Evolutionary conservation across 2,329 filamentous ascomycete species (phyloP), one percentile per base, ranked within the genome.

Genomic region (Exophiala spinifera): DNA sequence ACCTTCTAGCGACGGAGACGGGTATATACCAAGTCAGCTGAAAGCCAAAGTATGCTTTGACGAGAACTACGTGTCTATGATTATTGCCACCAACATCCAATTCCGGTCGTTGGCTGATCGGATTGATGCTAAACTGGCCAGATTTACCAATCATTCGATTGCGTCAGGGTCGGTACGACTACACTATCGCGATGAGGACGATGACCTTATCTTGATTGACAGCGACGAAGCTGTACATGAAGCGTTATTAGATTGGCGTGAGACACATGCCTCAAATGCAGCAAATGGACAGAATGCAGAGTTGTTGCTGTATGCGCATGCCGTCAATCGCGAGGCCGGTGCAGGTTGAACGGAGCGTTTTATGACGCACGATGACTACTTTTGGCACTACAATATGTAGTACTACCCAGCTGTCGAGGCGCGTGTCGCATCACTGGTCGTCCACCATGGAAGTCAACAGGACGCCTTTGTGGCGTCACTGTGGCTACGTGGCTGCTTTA

Each of bases 31-130:
- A 67, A 91, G 88, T 6, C 94, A 97, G 67, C 80, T 99, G 48
- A 97, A 96, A 74, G 91, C 96, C 47, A 95, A 95, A 69, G 91
- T 99, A 53, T 92, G 92, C 67, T 95, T 89, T 67, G 89, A 94
- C 43, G 87, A 88, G 44, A 94, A 91, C 67, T 95, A 95, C 63
- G 87, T 96, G 55, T 96, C 92, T 1, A 80, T 99, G n/a, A 92
- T 99, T 10, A 95, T 96, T 39, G 88, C 90, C 28, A 95, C 90
- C 72, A 96, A 95, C 69, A 97, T 97, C 65, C 87, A 89, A 37
- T 97, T 95, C 72, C 89, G 94, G 62, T 94, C 89, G 20, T 79
- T 99, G 51, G 91, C 94, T 61, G 94, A 97, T 68, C 88, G 94
- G 10, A 96, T 99, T 64, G 94, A 99, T 67, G 90, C 91, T 23